Conservation (phyloP, 177 flowering plant genomes). For the Vitis hybrid region DNA sequence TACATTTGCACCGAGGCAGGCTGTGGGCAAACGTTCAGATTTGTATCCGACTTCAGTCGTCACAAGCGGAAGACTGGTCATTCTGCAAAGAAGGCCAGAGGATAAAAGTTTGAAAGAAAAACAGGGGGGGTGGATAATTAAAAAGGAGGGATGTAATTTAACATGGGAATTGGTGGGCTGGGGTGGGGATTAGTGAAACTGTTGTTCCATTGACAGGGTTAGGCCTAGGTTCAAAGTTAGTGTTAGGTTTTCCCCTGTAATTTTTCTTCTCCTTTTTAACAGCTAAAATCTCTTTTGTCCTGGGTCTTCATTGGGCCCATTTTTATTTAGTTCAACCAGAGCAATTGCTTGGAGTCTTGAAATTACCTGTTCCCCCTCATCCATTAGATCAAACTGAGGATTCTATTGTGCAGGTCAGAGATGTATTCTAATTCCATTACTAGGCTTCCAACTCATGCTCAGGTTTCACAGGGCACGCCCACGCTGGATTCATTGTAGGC, state of each 20-base stretch:
- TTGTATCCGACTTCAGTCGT: constrained; percentile 65
- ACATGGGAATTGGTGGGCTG: constrained; percentile 2
- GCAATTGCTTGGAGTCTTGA: constrained; percentile 24
- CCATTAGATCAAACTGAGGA: not conserved
- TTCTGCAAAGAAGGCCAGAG: constrained; percentile 47
- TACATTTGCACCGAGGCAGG: constrained; percentile 78
- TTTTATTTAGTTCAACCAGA: constrained; percentile 24
- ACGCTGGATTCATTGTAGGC: no score
- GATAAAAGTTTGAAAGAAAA: not conserved
- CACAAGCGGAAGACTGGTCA: constrained; percentile 99
- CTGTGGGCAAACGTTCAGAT: constrained; percentile 95
- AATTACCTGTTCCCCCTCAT: not conserved
- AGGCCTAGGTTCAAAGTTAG: constrained; percentile 26
- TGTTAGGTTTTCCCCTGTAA: constrained; percentile 28
- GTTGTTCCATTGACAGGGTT: constrained; percentile 28
- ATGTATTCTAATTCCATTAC: no score
- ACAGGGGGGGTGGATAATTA: constrained; percentile 7
- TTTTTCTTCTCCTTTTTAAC: constrained; percentile 21
- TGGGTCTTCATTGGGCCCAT: constrained; percentile 38
- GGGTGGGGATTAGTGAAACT: constrained; percentile 18
- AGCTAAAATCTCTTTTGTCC: constrained; percentile 25
- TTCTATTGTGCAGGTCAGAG: no score
- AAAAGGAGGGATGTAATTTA: constrained; percentile 19
- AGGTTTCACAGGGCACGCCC: no score
- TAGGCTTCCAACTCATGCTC: no score